phyloP scores from a whole-genome alignment of 129 eudicot genomes.

The Artemisia annua region DNA sequence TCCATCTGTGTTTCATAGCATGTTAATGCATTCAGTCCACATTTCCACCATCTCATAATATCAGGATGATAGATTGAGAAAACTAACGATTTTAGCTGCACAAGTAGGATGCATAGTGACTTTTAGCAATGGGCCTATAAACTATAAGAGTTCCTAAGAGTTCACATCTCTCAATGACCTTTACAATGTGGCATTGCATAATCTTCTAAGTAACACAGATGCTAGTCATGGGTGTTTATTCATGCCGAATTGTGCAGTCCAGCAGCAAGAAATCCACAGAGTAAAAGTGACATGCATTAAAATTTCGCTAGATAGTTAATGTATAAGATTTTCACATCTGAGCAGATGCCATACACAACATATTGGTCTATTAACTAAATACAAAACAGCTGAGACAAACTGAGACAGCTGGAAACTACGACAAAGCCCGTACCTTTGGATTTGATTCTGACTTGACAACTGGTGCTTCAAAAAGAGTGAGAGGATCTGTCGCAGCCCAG shows the following conservation, averaged over 20 bases:
- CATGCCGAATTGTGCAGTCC: too few species aligned
- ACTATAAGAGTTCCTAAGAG: too few species aligned
- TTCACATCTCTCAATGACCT: too few species aligned
- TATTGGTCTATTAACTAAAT: constrained; percentile 4
- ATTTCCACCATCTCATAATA: too few species aligned
- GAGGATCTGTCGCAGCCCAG: constrained; percentile 81
- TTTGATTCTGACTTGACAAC: constrained; percentile 72
- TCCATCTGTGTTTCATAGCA: too few species aligned
- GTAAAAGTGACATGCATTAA: not conserved
- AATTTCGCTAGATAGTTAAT: constrained; percentile 6
- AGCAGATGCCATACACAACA: constrained; percentile 8
- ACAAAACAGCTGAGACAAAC: not conserved
- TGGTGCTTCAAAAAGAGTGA: constrained; percentile 80
- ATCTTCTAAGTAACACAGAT: too few species aligned
- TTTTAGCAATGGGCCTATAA: too few species aligned
- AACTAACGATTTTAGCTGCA: not conserved
- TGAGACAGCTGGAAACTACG: not conserved
- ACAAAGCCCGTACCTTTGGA: constrained; percentile 56
- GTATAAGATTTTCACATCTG: not conserved
- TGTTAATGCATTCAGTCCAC: too few species aligned
- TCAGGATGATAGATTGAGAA: not conserved
- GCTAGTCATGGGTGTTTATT: too few species aligned
- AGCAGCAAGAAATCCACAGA: too few species aligned
- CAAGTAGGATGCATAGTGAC: too few species aligned
- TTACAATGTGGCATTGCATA: too few species aligned